Percentiles rank a stretch among this genome's conserved stretches.
These are phyloP conservation scores for Xylariaceae sp. DNA, from an alignment of 2,329 filamentous ascomycete species.

Conservation along the genomic window DNA sequence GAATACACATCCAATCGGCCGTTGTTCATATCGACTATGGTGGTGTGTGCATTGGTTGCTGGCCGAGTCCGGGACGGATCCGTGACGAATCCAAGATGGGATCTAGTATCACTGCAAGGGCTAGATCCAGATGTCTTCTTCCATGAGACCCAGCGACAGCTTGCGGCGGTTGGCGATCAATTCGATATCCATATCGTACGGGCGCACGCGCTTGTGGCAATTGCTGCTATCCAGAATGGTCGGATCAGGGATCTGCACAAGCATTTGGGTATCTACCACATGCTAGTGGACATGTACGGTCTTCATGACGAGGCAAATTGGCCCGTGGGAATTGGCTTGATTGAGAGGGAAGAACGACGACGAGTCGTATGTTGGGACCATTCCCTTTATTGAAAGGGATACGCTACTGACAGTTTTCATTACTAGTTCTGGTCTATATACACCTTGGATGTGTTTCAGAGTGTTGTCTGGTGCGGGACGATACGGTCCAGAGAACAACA, in stretches of 20 bases:
- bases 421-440: conserved; percentile 10
- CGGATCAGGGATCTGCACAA: conserved; percentile 3
- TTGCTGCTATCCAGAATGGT: conserved; percentile 6
- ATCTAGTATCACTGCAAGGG: background rate
- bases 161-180: conserved; percentile 1
- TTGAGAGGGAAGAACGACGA: conserved; percentile 9
- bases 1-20: conserved; percentile 5
- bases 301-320: conserved; percentile 10
- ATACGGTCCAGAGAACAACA: conserved; percentile 8
- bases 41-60: conserved; percentile 6
- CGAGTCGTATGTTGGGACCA: conserved; percentile 2
- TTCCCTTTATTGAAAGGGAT: too few relatives aligned
- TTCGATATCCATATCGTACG: conserved; percentile 8
- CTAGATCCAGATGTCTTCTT: conserved; percentile 4
- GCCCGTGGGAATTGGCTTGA: conserved; percentile 1
- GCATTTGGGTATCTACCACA: conserved; percentile 7
- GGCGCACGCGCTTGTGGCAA: conserved; percentile 6
- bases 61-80: conserved; percentile 8
- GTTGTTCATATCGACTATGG: conserved; percentile 8
- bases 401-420: conserved; percentile 1
- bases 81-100: conserved; percentile 7
- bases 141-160: conserved; percentile 1
- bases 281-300: conserved; percentile 9
- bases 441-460: conserved; percentile 4
- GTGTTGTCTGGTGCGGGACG: conserved; percentile 1